phyloP scores from a whole-genome alignment of 768 basidiomycete species.

The Lactarius trivialis region DNA sequence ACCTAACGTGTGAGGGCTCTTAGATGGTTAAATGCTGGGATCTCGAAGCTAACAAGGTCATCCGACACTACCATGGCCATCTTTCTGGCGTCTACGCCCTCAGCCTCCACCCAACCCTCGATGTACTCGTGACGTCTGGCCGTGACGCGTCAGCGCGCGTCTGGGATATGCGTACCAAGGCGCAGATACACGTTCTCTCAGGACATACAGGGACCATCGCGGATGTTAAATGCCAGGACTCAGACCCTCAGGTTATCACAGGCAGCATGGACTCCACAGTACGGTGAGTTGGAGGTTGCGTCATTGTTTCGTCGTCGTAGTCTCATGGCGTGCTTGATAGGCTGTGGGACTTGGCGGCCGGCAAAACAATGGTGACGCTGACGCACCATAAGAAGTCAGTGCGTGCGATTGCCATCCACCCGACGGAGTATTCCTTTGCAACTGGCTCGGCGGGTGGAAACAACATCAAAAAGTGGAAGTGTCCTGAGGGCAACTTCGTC shows the following conservation, averaged over 20 bases:
- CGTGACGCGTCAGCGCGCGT: conserved; percentile 96
- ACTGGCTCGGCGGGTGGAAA: conserved; percentile 96
- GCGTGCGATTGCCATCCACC: conserved; percentile 88
- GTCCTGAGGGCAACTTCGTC: conserved; percentile 92
- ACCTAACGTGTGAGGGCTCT: background rate
- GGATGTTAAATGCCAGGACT: conserved; percentile 93
- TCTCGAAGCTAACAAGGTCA: conserved; percentile 97
- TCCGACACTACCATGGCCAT: conserved; percentile 97
- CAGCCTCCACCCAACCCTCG: conserved; percentile 90
- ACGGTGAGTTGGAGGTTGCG: conserved; percentile 44
- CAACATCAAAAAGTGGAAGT: conserved; percentile 99
- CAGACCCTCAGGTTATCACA: conserved; percentile 96
- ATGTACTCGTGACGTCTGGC: conserved; percentile 90
- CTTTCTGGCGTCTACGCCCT: conserved; percentile 96
- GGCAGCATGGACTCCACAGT: conserved; percentile 98
- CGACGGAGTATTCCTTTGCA: conserved; percentile 94
- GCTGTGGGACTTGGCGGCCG: conserved; percentile 96
- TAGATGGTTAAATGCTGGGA: conserved; percentile 99
- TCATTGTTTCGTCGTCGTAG: background rate
- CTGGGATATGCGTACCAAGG: conserved; percentile 99
- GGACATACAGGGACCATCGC: conserved; percentile 96
- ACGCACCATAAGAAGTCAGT: conserved; percentile 99
- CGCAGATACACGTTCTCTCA: conserved; percentile 86
- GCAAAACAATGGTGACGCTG: conserved; percentile 91
- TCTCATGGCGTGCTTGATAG: conserved; percentile 33